Evolutionary conservation across 768 basidiomycete genomes (phyloP).

Genomic region (Hygrocybe punicea): DNA sequence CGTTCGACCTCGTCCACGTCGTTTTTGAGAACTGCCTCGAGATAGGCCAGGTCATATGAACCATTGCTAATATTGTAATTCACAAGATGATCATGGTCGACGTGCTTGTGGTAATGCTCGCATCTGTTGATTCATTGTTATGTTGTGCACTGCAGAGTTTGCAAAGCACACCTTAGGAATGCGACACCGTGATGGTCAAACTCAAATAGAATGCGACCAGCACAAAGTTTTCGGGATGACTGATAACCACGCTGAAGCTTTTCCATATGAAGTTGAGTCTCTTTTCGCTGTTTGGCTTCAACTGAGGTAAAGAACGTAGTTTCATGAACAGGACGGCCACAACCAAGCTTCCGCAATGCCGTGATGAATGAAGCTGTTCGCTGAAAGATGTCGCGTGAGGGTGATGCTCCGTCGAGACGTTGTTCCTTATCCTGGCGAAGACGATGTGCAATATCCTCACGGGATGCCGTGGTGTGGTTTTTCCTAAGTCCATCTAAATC

Average conservation of each 20-base stretch:
- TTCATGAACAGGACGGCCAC: not conserved
- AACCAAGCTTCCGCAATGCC: conserved; percentile 3
- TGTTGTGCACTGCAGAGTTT: not conserved
- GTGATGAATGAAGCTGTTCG: conserved; percentile 1
- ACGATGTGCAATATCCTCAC: conserved; percentile 3
- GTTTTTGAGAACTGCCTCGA: conserved; percentile 18
- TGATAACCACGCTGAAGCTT: conserved; percentile 5
- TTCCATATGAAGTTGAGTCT: not conserved
- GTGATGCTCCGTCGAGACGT: not conserved
- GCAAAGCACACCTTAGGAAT: conserved; percentile 1
- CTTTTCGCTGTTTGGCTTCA: not conserved
- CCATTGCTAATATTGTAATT: conserved; percentile 9
- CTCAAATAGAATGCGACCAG: conserved; percentile 4
- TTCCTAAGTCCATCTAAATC: conserved; percentile 5
- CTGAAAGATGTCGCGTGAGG: not conserved
- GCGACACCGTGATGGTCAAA: not conserved
- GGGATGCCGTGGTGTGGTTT: conserved; percentile 11
- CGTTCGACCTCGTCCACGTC: conserved; percentile 19
- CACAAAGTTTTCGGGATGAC: not conserved
- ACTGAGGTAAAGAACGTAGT: not conserved
- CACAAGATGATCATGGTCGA: not conserved
- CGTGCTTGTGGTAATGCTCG: conserved; percentile 4
- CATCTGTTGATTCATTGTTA: not conserved
- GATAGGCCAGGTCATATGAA: conserved; percentile 19
- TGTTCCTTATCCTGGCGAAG: not conserved